Base-by-base conservation (phyloP, 2,329 filamentous ascomycete genomes). In the Fusarium compactum region DNA sequence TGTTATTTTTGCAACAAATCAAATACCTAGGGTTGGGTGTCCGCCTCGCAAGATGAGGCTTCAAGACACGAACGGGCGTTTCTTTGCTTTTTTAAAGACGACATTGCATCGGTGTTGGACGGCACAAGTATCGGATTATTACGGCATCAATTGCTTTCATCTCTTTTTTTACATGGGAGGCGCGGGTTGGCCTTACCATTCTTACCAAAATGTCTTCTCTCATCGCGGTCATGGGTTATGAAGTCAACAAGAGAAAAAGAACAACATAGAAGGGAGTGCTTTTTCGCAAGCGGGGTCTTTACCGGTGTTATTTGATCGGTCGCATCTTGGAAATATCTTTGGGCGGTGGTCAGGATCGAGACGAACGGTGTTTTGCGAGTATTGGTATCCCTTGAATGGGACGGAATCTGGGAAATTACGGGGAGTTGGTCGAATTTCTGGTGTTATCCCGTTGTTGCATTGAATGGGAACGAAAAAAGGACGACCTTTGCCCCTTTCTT, bases 21-120 rank as follows among this genome's bases (percentile, higher is more conserved):
- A 72, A 76, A 75, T 76, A 76, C 71, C 67, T 69, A 67, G 69
- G 62, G 57, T 74, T 65, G 56, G 66, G 75, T 77, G 75, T 74
- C 72, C 67, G 73, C 76, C 78, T 80, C 75, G 63, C 67, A 74
- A 76, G 78, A 74, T 76, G 73, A 74, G 78, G 77, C 70, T 80
- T 79, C 78, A 78, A 76, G 80, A 80, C 80, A 83, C 82, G 81
- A 81, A 83, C 79, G 78, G 76, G 74, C 73, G 76, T 78, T 74
- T 69, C 59, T 83, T 83, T 81, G 82, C 83, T 83, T 82, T 81
- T 78, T 53, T n/a, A 38, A 74, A 73, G 71, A 77, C 69, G 58
- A 76, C 76, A 82, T 76, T 84, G 84, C 84, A 86, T 85, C 78
- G 82, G 83, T 84, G 82, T 82, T 73, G 51, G 52, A 67, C 61